phyloP scores from a whole-genome alignment of 1,139 yeast genomes.

The Hanseniaspora uvarum region DNA sequence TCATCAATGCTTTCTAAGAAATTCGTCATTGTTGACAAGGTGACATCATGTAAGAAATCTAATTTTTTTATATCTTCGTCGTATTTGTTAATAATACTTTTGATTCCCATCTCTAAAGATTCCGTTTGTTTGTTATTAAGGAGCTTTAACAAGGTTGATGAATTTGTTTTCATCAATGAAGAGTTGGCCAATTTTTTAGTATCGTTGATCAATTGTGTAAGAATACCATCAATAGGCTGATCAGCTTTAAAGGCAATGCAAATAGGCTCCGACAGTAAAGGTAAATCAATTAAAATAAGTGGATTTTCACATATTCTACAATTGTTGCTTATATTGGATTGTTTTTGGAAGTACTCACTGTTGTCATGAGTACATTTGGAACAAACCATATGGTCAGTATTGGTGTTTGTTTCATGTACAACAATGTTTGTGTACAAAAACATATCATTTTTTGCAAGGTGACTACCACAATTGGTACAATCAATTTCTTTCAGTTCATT shows the following conservation, averaged over 20 bases:
- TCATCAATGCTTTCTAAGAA: neutral
- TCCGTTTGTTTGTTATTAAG: neutral
- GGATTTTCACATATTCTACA: conserved; percentile 5
- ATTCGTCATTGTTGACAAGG: neutral
- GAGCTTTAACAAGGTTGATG: neutral
- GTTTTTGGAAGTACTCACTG: neutral
- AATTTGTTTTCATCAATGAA: neutral
- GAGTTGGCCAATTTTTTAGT: neutral
- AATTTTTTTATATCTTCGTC: neutral
- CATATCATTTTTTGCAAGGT: neutral
- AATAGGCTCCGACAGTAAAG: neutral
- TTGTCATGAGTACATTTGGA: conserved; percentile 9
- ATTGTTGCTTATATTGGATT: neutral
- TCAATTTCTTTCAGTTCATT: neutral
- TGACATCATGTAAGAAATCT: neutral
- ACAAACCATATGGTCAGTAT: neutral
- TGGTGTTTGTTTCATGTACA: neutral
- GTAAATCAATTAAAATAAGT: neutral
- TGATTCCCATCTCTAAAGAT: neutral
- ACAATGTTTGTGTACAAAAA: neutral
- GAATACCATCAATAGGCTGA: neutral
- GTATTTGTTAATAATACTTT: neutral
- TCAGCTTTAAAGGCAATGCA: neutral
- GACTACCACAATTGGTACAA: neutral
- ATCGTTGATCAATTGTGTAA: neutral